Evolutionary conservation across 2,329 filamentous ascomycete species (phyloP).

Genomic region (Beauveria sp.): DNA sequence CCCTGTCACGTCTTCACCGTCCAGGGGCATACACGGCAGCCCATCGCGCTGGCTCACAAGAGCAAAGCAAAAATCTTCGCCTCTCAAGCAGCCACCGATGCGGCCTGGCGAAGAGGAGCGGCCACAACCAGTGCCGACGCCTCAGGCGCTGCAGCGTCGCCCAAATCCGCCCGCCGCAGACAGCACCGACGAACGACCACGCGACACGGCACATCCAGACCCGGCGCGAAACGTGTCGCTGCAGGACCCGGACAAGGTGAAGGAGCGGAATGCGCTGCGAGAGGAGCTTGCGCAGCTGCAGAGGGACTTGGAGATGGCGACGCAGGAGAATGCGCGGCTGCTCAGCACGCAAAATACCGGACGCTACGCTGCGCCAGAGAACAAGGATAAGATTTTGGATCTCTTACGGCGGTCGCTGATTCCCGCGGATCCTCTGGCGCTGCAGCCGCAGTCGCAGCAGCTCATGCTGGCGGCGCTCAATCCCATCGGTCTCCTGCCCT

Average conservation of each 20-base stretch:
- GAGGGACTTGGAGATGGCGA: constrained; percentile 49
- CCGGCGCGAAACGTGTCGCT: constrained; percentile 35
- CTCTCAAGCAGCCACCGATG: constrained; percentile 37
- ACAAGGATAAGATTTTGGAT: constrained; percentile 32
- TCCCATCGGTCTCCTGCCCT: constrained; percentile 44
- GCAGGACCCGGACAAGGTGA: constrained; percentile 42
- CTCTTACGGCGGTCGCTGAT: constrained; percentile 33
- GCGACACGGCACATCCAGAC: constrained; percentile 17
- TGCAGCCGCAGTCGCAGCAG: constrained; percentile 25
- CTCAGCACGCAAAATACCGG: constrained; percentile 33
- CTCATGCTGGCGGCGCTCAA: constrained; percentile 44
- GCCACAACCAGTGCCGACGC: constrained; percentile 3
- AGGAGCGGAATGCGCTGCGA: constrained; percentile 43
- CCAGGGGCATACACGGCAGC: constrained; percentile 52
- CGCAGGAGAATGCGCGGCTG: constrained; percentile 51
- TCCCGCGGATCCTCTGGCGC: constrained; percentile 25
- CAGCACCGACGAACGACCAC: neutral
- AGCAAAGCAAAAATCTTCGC: constrained; percentile 37
- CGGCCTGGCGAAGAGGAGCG: constrained; percentile 9
- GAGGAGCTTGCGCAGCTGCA: constrained; percentile 50
- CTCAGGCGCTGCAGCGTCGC: constrained; percentile 3
- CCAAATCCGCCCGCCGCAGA: neutral
- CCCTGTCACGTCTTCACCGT: constrained; percentile 46
- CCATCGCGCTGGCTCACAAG: constrained; percentile 39
- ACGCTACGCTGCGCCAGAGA: constrained; percentile 24